phyloP scores from a whole-genome alignment of 1,139 yeast species.

The Geotrichum klebahnii region DNA sequence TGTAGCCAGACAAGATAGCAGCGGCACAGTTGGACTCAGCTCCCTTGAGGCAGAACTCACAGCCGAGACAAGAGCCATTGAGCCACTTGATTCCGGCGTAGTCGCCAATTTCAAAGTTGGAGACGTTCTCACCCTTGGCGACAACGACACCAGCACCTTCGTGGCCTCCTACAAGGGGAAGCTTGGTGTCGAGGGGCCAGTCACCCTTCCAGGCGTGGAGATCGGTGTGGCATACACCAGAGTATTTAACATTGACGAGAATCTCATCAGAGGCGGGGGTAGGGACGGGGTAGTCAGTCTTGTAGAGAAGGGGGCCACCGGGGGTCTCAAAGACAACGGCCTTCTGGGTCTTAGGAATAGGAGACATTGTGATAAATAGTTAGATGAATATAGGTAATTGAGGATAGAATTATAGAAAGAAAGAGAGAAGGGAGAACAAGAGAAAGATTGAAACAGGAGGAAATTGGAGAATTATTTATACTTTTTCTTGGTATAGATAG shows the following conservation, averaged over 20 bases:
- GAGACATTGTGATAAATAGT: conserved; percentile 15
- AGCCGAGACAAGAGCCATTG: conserved; percentile 66
- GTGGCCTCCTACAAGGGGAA: conserved; percentile 76
- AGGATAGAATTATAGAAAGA: conserved; percentile 4
- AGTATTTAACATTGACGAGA: conserved; percentile 57
- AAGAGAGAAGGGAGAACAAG: conserved; percentile 1
- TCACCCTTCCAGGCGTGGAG: conserved; percentile 71
- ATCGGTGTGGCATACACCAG: conserved; percentile 66
- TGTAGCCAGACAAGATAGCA: conserved; percentile 63
- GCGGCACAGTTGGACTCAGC: conserved; percentile 62
- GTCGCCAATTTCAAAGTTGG: conserved; percentile 70
- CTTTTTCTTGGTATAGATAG: conserved; percentile 4
- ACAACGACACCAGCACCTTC: conserved; percentile 85
- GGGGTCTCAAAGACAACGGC: conserved; percentile 65
- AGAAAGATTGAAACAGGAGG: background rate
- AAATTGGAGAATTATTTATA: conserved; percentile 10
- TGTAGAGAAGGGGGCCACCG: conserved; percentile 58
- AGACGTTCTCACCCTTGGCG: conserved; percentile 62
- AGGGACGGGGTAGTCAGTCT: conserved; percentile 56
- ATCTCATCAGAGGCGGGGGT: conserved; percentile 55
- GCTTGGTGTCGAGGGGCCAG: conserved; percentile 61
- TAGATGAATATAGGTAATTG: background rate
- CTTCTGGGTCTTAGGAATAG: conserved; percentile 61
- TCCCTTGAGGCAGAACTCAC: conserved; percentile 67
- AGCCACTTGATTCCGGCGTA: conserved; percentile 69